Percentiles rank a stretch among this genome's conserved stretches.
Conservation (phyloP, 2,329 filamentous ascomycete species). For the Verticillium albo-atrum region DNA sequence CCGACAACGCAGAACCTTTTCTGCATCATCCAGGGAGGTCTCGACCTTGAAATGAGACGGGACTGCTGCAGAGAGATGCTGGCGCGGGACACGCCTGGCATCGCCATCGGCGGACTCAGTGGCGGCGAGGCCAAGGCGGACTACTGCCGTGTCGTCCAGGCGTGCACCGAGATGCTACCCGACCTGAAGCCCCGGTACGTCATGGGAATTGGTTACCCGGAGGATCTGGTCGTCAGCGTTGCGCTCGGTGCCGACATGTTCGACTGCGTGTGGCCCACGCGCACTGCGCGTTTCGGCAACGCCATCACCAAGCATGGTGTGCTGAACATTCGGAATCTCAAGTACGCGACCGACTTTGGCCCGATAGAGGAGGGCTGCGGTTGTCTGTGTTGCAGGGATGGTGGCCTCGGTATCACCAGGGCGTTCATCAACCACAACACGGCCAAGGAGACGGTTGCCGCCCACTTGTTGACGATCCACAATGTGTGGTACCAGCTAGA, state of each 20-base stretch:
- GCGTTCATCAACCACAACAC: constrained; percentile 90
- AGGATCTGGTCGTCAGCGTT: constrained; percentile 89
- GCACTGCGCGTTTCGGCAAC: constrained; percentile 94
- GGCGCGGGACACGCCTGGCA: constrained; percentile 84
- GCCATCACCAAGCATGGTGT: constrained; percentile 78
- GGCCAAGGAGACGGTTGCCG: constrained; percentile 91
- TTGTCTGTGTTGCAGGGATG: constrained; percentile 70
- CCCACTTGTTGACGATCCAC: constrained; percentile 81
- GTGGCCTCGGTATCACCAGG: constrained; percentile 70
- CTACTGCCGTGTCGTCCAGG: constrained; percentile 84
- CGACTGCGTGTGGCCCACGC: constrained; percentile 97
- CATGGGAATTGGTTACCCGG: constrained; percentile 97
- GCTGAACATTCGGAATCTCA: constrained; percentile 76
- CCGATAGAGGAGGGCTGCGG: constrained; percentile 80
- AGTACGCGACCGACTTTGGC: constrained; percentile 73
- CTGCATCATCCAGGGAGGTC: constrained; percentile 95
- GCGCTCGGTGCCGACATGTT: constrained; percentile 98
- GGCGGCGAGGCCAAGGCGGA: constrained; percentile 92
- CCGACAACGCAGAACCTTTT: constrained; percentile 87
- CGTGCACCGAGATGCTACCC: constrained; percentile 81
- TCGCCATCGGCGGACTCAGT: constrained; percentile 91
- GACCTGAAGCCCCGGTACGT: constrained; percentile 95
- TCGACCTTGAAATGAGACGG: constrained; percentile 80
- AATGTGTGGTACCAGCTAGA: constrained; percentile 91
- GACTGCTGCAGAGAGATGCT: constrained; percentile 88